Conservation (phyloP, 2,329 filamentous ascomycete species). For the Helotiales sp. region DNA sequence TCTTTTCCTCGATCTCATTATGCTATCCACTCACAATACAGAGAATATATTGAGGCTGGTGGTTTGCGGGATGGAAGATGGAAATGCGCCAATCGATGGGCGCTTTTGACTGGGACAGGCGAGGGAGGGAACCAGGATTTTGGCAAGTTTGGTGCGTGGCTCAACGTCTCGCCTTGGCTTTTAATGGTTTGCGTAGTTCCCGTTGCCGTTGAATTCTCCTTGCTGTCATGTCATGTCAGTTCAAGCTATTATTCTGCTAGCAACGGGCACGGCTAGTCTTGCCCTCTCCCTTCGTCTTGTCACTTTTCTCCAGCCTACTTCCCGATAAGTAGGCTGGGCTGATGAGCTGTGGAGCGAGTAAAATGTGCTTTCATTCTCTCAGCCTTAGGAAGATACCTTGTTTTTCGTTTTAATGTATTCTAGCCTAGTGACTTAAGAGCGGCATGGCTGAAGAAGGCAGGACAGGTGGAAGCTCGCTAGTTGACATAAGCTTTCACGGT, state of each 20-base stretch:
- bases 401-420: too few species aligned
- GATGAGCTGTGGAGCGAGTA: neutral
- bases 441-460: neutral
- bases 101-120: too few species aligned
- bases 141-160: neutral
- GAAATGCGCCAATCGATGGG: too few species aligned
- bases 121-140: neutral
- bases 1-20: slow-evolving; percentile 23
- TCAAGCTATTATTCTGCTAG: too few species aligned
- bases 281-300: neutral
- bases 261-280: neutral
- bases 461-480: neutral
- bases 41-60: neutral
- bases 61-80: neutral
- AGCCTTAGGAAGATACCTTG: neutral
- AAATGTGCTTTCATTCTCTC: neutral
- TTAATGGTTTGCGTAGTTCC: neutral
- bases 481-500: neutral
- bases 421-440: neutral
- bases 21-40: neutral
- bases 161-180: slow-evolving; percentile 1
- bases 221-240: too few species aligned
- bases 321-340: too few species aligned
- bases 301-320: too few species aligned
- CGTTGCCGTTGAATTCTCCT: neutral